These are phyloP conservation scores for Aspergillus nanangensis DNA, from an alignment of 495 filamentous ascomycete genomes.

Conservation along the genomic window DNA sequence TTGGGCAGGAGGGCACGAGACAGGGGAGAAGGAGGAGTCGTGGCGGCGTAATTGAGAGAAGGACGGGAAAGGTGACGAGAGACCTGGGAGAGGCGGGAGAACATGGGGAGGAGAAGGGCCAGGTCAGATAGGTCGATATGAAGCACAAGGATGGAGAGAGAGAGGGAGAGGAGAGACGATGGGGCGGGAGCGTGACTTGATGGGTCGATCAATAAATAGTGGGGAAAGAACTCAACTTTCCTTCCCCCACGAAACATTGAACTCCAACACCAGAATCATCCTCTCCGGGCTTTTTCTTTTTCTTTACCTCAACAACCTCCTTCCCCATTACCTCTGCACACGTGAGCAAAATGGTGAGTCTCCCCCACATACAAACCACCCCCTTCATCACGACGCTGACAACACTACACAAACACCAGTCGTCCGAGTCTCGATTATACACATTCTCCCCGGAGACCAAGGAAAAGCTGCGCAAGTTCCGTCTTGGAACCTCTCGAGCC, in stretches of 20 bases:
- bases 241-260: too few relatives aligned
- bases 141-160: constrained; percentile 1
- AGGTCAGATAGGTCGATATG: not conserved
- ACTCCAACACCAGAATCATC: too few relatives aligned
- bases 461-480: constrained; percentile 86
- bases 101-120: constrained; percentile 50
- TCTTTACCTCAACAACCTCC: not conserved
- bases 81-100: constrained; percentile 67
- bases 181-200: not conserved
- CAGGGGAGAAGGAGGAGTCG: constrained; percentile 34
- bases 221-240: constrained; percentile 1
- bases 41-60: constrained; percentile 45
- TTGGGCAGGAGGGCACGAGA: constrained; percentile 23
- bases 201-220: not conserved
- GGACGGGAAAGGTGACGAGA: constrained; percentile 67
- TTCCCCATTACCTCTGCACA: too few relatives aligned
- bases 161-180: not conserved
- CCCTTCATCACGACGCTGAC: constrained; percentile 1
- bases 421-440: constrained; percentile 87
- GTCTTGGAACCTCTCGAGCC: constrained; percentile 82
- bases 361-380: not conserved
- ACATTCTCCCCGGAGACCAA: constrained; percentile 86
- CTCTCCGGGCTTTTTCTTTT: not conserved
- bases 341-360: constrained; percentile 10
- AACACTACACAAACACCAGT: constrained; percentile 41